Conservation (phyloP, 75 land plant genomes). For the Cupressus sempervirens region DNA sequence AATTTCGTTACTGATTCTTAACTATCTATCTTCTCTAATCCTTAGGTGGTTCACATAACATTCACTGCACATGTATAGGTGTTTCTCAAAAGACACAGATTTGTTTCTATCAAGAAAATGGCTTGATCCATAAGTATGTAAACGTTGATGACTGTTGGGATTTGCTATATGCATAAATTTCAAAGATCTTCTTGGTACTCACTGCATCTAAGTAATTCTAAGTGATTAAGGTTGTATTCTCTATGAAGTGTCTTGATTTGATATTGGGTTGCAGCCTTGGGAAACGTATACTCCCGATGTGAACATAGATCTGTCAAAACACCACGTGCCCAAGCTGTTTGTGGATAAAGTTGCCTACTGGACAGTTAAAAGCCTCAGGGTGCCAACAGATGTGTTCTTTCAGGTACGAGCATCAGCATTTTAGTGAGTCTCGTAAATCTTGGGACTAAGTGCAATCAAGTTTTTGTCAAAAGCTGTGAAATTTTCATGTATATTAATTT, state of each 20-base stretch:
- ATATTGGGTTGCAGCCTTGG: slow-evolving; percentile 38
- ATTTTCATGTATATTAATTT: no score
- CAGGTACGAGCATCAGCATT: slow-evolving; percentile 26
- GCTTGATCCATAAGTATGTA: no score
- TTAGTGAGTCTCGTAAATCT: not conserved
- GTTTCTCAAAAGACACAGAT: not conserved
- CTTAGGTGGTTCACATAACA: not conserved
- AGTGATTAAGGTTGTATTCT: not conserved
- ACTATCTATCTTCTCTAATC: no score
- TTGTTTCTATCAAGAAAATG: not conserved
- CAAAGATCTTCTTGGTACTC: not conserved
- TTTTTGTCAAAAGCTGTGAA: not conserved
- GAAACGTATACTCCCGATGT: slow-evolving; percentile 46
- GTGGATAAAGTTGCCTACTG: slow-evolving; percentile 48
- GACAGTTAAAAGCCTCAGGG: slow-evolving; percentile 49
- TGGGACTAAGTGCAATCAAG: not conserved
- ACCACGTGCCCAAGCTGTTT: slow-evolving; percentile 35
- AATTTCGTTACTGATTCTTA: no score
- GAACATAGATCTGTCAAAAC: slow-evolving; percentile 53
- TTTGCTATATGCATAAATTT: not conserved
- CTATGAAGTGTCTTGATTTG: not conserved
- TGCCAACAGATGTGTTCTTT: slow-evolving; percentile 59
- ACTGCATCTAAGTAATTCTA: not conserved
- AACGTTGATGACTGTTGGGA: no score
- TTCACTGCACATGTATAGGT: not conserved